A percentile compares a stretch with the other conserved stretches of the same genome.
phyloP scores from a whole-genome alignment of 1,284 basidiomycete species.

The Tilletiopsis washingtonensis region DNA sequence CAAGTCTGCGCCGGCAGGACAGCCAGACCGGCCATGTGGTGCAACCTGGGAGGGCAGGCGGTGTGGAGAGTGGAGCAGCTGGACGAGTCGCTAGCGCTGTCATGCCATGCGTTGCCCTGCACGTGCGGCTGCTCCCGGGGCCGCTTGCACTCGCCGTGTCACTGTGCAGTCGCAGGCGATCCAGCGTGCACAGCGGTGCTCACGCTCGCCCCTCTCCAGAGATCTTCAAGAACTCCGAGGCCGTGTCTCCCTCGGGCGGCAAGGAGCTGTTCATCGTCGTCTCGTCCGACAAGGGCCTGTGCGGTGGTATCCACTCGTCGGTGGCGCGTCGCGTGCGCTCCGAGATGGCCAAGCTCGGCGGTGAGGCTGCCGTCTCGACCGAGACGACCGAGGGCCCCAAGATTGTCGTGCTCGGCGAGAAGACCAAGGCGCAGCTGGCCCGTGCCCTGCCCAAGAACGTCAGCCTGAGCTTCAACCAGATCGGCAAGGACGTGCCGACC shows the following conservation, averaged over 20 bases:
- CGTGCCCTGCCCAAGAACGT: conserved; percentile 63
- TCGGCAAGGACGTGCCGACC: conserved; percentile 92
- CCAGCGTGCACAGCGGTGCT: too few relatives aligned
- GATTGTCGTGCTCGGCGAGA: conserved; percentile 73
- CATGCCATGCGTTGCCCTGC: too few relatives aligned
- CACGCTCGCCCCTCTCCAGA: too few relatives aligned
- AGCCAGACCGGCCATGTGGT: too few relatives aligned
- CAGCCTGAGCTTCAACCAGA: conserved; percentile 86
- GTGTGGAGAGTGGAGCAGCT: too few relatives aligned
- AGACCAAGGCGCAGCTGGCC: conserved; percentile 86
- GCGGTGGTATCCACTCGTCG: conserved; percentile 98
- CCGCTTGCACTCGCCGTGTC: too few relatives aligned
- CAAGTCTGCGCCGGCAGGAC: too few relatives aligned
- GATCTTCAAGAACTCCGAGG: conserved; percentile 45
- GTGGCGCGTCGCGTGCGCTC: conserved; percentile 81
- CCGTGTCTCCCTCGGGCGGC: conserved; percentile 35
- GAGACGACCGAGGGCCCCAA: conserved; percentile 22
- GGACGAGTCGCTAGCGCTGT: too few relatives aligned
- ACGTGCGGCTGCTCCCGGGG: too few relatives aligned
- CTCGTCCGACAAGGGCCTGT: conserved; percentile 98
- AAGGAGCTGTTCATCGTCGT: conserved; percentile 64
- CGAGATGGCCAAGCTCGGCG: conserved; percentile 50
- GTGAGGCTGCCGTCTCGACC: conserved; percentile 54
- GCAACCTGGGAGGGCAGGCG: too few relatives aligned
- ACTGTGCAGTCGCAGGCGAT: too few relatives aligned